Evolutionary conservation across 2,329 filamentous ascomycete genomes (phyloP), one percentile per base, ranked within the genome.

Genomic region (Clonostachys sp.): DNA sequence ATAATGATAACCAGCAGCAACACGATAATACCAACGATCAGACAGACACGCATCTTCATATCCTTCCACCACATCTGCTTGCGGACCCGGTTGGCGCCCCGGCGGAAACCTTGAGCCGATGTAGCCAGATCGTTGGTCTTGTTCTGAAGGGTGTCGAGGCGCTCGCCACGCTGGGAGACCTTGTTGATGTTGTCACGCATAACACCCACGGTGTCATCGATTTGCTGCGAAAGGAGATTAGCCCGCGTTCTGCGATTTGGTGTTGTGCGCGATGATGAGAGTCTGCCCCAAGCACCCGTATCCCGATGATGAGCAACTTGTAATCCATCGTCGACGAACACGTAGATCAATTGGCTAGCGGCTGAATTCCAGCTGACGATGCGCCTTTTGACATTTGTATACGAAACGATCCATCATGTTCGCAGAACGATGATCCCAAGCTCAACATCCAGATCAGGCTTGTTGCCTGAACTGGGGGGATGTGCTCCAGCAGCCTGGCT

Each of bases 51-150:
- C 94, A 99, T 99, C 84, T 97, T 97, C 90, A 96, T 95, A 65
- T 97, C 92, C 81, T 97, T 97, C 92, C 91, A 97, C 92, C 92
- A 97, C 92, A 97, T 97, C 72, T 95, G 86, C 78, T 91, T 92
- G 70, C 94, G 85, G 59, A 99, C 92, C 61, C 90, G 80, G 78
- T 97, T 99, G 71, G 95, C 94, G 55, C 94, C 92, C 57, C 91
- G 86, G 62, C 91, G 89, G 82, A 99, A 99, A 53, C 90, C 91
- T 69, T 96, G 91, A 50, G 94, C 92, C 35, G 91, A 96, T 53
- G 86, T 83, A 51, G 91, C 91, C 57, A 99, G 80, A 72, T 95
- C 95, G 74, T 96, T 85, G 55, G 89, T 96, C 81, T 96, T 95
- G 70, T 94, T 87, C 73, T 95, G 89, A 52, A 96, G 83, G 44